These are phyloP conservation scores for Aegilops tauschii DNA, from an alignment of 176 grass and related monocot genomes.

Conservation along the genomic window DNA sequence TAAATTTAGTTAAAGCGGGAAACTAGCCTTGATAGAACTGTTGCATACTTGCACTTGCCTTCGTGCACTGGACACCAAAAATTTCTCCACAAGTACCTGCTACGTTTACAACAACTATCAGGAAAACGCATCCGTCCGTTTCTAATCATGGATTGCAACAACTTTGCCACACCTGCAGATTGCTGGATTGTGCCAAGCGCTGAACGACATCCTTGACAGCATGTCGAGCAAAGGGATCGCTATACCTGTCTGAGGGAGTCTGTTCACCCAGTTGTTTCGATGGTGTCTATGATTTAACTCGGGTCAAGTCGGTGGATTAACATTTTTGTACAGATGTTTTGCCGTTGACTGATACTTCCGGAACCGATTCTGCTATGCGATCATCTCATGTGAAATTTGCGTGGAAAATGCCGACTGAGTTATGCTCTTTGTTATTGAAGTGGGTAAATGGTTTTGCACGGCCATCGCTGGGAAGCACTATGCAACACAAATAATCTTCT, in stretches of 20 bases:
- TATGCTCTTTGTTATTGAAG: not conserved
- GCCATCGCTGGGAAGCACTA: not conserved
- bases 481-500: not conserved
- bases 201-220: slow-evolving; percentile 95
- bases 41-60: not conserved
- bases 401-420: not conserved
- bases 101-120: no score
- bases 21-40: no score
- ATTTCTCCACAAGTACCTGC: not conserved
- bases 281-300: not conserved
- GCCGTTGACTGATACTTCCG: not conserved
- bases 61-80: not conserved
- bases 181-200: slow-evolving; percentile 81
- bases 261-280: not conserved
- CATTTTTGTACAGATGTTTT: slow-evolving; percentile 40
- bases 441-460: not conserved
- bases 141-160: not conserved
- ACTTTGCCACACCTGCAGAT: slow-evolving; percentile 44
- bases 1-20: no score
- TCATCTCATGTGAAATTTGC: not conserved
- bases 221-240: slow-evolving; percentile 86
- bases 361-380: not conserved
- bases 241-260: slow-evolving; percentile 57
- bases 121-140: not conserved
- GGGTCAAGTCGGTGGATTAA: not conserved